These are phyloP conservation scores for Colletotrichum nymphaeae DNA, from an alignment of 2,329 filamentous ascomycete genomes.

Conservation along the genomic window DNA sequence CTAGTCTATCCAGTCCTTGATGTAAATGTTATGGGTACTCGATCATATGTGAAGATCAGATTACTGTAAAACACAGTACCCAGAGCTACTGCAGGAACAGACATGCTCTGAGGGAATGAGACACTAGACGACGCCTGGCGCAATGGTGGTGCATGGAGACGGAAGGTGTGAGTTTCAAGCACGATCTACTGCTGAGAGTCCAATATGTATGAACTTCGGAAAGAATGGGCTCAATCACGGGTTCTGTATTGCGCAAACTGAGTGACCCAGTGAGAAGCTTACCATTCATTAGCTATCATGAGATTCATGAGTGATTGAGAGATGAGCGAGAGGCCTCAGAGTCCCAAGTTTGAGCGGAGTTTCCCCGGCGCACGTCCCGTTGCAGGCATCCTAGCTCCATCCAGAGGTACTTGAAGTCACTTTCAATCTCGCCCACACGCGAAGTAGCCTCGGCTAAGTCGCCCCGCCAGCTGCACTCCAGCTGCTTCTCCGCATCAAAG, in stretches of 20 bases:
- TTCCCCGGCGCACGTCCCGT: conserved; percentile 11
- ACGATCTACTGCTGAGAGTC: neutral
- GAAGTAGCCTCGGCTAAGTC: neutral
- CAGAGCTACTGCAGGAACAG: conserved; percentile 5
- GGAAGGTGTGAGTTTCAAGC: neutral
- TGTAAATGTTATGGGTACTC: neutral
- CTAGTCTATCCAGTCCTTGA: neutral
- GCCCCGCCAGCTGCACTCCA: conserved; percentile 4
- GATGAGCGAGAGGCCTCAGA: neutral
- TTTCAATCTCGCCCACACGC: rapidly evolving
- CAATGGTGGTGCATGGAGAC: neutral
- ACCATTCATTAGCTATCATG: neutral
- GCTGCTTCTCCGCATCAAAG: conserved; percentile 23
- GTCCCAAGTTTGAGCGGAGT: neutral
- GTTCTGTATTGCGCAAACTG: neutral
- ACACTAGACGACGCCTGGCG: neutral
- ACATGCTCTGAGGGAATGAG: neutral
- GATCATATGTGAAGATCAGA: neutral
- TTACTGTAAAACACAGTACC: neutral
- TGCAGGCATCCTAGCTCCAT: neutral
- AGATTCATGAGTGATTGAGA: neutral
- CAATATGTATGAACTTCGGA: neutral
- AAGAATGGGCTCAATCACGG: neutral
- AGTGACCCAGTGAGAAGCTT: neutral
- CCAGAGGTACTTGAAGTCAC: rapidly evolving